phyloP scores from a whole-genome alignment of 768 basidiomycete genomes.

The Russula vinacea region DNA sequence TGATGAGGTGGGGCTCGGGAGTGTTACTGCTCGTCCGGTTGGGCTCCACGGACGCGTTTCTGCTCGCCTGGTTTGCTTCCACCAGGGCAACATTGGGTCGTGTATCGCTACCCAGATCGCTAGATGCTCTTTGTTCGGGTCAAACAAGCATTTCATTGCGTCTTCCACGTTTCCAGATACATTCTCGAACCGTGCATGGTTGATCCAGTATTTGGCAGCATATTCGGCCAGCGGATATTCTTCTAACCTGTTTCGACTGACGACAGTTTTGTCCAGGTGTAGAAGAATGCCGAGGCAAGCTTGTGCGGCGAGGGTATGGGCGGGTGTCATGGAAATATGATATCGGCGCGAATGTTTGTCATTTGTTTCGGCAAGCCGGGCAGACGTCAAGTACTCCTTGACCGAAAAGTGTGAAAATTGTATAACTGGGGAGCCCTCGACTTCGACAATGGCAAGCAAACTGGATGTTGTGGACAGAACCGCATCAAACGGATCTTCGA shows the following conservation, averaged over 20 bases:
- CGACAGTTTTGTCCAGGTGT: too few species aligned
- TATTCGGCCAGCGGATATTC: too few species aligned
- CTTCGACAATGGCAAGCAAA: neutral
- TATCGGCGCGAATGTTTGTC: neutral
- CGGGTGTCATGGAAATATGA: too few species aligned
- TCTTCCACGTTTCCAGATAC: neutral
- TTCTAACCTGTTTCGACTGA: too few species aligned
- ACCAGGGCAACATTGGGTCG: neutral
- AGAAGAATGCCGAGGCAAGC: too few species aligned
- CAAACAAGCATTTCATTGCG: neutral
- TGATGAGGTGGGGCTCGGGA: too few species aligned
- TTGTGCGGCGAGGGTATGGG: too few species aligned
- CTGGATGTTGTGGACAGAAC: neutral
- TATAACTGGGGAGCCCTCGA: neutral
- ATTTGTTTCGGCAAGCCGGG: neutral
- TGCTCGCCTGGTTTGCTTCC: too few species aligned
- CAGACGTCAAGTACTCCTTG: constrained; percentile 10
- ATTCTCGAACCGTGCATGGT: neutral
- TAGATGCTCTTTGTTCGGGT: neutral
- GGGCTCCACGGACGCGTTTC: too few species aligned
- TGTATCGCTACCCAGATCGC: neutral
- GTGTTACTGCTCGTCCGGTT: too few species aligned
- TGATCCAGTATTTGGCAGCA: constrained; percentile 2
- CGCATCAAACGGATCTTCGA: neutral
- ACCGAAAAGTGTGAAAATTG: constrained; percentile 13